These are phyloP conservation scores for Pseudogymnoascus sp. DNA, from an alignment of 2,329 filamentous ascomycete species.

Conservation along the genomic window DNA sequence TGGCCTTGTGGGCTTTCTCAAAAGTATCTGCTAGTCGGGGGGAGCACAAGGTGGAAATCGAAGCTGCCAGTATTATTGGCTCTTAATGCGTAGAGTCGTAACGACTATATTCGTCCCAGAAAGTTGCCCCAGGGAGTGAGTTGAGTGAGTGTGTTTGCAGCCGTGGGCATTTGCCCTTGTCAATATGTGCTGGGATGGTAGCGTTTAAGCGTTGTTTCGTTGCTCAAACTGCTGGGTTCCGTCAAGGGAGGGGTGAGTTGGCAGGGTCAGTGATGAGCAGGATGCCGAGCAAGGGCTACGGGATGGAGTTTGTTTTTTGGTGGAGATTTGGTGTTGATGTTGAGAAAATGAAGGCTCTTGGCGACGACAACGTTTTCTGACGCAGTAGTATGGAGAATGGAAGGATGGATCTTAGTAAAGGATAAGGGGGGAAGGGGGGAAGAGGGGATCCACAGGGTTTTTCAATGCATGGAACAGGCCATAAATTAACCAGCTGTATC, in stretches of 20 bases:
- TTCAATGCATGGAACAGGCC: slow-evolving; percentile 1
- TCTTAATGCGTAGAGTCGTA: not conserved
- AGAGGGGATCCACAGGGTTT: not conserved
- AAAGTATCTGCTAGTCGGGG: not conserved
- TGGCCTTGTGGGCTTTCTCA: not conserved
- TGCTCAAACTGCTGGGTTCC: not conserved
- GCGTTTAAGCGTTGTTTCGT: slow-evolving; percentile 6
- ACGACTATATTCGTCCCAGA: not conserved
- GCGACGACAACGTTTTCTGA: not conserved
- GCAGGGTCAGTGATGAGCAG: not conserved
- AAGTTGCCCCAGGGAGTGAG: not conserved
- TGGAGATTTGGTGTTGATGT: not conserved
- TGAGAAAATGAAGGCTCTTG: not conserved
- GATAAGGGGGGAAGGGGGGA: not conserved
- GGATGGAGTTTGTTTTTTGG: not conserved
- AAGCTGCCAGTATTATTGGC: not conserved
- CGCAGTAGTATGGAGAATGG: not conserved
- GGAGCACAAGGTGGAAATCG: not conserved
- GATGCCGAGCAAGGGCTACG: not conserved
- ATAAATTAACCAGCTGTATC: slow-evolving; percentile 1
- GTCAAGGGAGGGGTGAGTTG: not conserved
- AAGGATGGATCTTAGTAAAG: not conserved
- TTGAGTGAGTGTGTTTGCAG: not conserved
- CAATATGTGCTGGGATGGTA: not conserved
- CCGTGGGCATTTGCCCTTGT: not conserved